A percentile compares a stretch with the other conserved stretches of the same genome.
These are phyloP conservation scores for Phytopythium delawarense DNA, from an alignment of 352 stramenopile species.

Conservation along the genomic window DNA sequence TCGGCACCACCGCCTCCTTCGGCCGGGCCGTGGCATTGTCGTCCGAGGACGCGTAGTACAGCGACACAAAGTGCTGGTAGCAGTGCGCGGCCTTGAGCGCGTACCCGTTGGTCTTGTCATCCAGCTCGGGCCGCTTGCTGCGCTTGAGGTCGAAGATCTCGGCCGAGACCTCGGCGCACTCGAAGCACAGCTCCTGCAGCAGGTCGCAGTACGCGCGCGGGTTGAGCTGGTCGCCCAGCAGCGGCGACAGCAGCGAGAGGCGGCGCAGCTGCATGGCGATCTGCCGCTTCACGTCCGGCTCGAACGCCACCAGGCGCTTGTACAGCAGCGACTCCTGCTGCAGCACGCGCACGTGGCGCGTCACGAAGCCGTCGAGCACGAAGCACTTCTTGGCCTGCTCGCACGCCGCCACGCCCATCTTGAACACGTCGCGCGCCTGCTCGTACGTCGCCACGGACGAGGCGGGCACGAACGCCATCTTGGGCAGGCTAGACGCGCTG, in stretches of 20 bases:
- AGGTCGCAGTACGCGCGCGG: conserved; percentile 42
- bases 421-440: conserved; percentile 56
- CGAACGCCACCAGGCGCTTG: conserved; percentile 45
- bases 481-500: background rate
- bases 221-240: conserved; percentile 50
- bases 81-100: conserved; percentile 59
- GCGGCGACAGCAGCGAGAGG: conserved; percentile 34
- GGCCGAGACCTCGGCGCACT: conserved; percentile 52
- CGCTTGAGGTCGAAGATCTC: conserved; percentile 67
- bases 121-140: conserved; percentile 23
- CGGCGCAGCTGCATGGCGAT: conserved; percentile 67
- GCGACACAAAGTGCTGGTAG: conserved; percentile 64
- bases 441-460: conserved; percentile 38
- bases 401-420: conserved; percentile 43
- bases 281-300: conserved; percentile 45
- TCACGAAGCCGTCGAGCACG: conserved; percentile 67
- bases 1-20: conserved; percentile 23
- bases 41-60: conserved; percentile 44
- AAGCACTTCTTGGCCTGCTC: conserved; percentile 38
- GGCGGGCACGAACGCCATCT: conserved; percentile 25
- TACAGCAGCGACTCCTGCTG: conserved; percentile 61
- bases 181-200: conserved; percentile 66
- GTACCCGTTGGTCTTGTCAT: conserved; percentile 45
- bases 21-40: conserved; percentile 1
- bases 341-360: conserved; percentile 47